Conservation (phyloP, 441 rosid species). For the Flueggea neowawraea region DNA sequence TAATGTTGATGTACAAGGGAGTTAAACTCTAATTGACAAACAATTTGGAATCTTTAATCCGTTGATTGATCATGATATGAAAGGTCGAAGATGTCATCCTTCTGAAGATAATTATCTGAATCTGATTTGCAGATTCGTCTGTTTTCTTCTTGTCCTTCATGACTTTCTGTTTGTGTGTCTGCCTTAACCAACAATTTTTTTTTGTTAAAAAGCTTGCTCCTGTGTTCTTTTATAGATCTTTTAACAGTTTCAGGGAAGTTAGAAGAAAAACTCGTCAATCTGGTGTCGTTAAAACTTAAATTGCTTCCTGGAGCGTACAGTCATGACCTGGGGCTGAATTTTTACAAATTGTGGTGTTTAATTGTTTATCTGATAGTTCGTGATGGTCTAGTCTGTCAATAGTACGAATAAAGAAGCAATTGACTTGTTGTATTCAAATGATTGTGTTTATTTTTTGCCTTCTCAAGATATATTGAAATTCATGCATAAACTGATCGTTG, state of each 20-base stretch:
- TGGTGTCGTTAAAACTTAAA: not conserved
- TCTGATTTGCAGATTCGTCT: constrained; percentile 21
- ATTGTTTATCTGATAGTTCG: too few species aligned
- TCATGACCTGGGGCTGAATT: too few species aligned
- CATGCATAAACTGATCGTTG: constrained; percentile 2
- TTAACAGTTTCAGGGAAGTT: not conserved
- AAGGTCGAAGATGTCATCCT: constrained; percentile 8
- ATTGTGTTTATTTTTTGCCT: too few species aligned
- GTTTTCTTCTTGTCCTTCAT: constrained; percentile 13
- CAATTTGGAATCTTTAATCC: not conserved
- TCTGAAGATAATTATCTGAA: constrained; percentile 3
- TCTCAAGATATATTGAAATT: not conserved
- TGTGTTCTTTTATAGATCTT: not conserved
- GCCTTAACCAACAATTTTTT: not conserved
- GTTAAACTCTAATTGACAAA: too few species aligned
- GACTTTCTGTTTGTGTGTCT: constrained; percentile 1
- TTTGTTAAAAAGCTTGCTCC: not conserved
- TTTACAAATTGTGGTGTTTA: too few species aligned
- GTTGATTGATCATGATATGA: constrained; percentile 6
- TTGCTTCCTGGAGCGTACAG: not conserved
- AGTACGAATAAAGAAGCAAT: too few species aligned
- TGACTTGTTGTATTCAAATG: too few species aligned
- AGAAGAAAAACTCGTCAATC: not conserved
- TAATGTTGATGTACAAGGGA: not conserved
- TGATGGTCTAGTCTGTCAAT: too few species aligned